A percentile compares a stretch with the other conserved stretches of the same genome.
phyloP scores from a whole-genome alignment of 164 flowering plant genomes.

The Chimonanthus praecox region DNA sequence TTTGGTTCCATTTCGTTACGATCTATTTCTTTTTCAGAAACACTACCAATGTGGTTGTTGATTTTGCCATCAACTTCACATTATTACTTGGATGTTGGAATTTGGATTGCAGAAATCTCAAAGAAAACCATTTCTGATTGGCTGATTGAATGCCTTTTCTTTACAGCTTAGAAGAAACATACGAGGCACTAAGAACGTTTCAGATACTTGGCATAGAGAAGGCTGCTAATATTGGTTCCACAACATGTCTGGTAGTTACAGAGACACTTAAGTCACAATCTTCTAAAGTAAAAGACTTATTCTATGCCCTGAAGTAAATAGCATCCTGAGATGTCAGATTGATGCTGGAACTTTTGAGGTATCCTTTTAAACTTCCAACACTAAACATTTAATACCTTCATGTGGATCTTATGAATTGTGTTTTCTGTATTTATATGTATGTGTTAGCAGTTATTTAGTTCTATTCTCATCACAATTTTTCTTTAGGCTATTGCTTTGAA shows the following conservation, averaged over 20 bases:
- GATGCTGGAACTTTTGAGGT: constrained; percentile 55
- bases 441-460: not conserved
- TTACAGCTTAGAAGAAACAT: constrained; percentile 76
- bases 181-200: constrained; percentile 69
- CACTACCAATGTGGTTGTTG: not conserved
- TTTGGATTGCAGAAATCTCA: not conserved
- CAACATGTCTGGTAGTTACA: constrained; percentile 41
- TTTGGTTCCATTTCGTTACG: not conserved
- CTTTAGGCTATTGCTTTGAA: constrained; percentile 44
- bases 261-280: constrained; percentile 49
- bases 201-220: constrained; percentile 68
- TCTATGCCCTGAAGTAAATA: constrained; percentile 57
- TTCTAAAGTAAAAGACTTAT: constrained; percentile 51
- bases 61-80: not conserved
- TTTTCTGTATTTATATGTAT: not conserved
- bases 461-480: constrained; percentile 4
- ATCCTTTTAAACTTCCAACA: constrained; percentile 10
- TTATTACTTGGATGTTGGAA: not conserved
- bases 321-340: constrained; percentile 52
- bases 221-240: constrained; percentile 30
- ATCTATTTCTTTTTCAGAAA: not conserved
- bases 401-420: not conserved
- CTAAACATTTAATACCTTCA: not conserved
- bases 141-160: constrained; percentile 6
- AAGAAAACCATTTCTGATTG: not conserved